phyloP scores from a whole-genome alignment of 257 asterid species.

The Fraxinus pennsylvanica region DNA sequence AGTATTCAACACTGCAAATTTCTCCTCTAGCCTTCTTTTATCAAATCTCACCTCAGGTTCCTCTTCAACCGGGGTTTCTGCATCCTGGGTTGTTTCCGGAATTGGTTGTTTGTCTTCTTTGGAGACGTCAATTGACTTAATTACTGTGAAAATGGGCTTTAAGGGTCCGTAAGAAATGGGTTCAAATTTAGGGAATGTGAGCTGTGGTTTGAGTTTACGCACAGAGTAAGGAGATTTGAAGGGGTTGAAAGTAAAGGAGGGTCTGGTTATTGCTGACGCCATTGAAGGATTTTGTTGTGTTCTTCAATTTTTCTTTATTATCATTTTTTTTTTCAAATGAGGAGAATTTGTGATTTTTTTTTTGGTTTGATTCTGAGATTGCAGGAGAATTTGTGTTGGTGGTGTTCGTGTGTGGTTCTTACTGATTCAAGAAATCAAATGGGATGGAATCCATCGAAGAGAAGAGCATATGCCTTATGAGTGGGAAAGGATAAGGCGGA shows the following conservation, averaged over 20 bases:
- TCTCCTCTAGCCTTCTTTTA: constrained; percentile 71
- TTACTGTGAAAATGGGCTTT: constrained; percentile 13
- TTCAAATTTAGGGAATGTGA: constrained; percentile 29
- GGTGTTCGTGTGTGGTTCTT: background rate
- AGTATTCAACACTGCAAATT: constrained; percentile 87
- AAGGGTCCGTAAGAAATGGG: constrained; percentile 23
- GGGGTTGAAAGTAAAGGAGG: constrained; percentile 50
- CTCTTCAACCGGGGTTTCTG: constrained; percentile 14
- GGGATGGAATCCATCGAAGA: constrained; percentile 19
- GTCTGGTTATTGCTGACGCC: constrained; percentile 67
- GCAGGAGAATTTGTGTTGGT: constrained; percentile 2
- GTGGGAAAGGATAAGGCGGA: background rate
- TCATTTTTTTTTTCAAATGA: background rate
- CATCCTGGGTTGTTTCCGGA: constrained; percentile 24
- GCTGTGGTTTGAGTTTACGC: constrained; percentile 32
- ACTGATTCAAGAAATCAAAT: constrained; percentile 4
- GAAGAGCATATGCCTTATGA: constrained; percentile 23
- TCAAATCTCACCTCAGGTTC: constrained; percentile 31
- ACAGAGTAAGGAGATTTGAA: background rate
- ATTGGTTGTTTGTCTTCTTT: constrained; percentile 66
- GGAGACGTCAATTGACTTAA: constrained; percentile 72
- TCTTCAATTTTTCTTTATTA: background rate
- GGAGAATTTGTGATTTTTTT: constrained; percentile 3
- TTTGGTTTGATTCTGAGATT: background rate
- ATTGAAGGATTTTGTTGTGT: constrained; percentile 24